Percentiles rank a stretch among this genome's conserved stretches.
Evolutionary conservation across 805 yeast species (phyloP).

Genomic region (Pichia cephalocereana): DNA sequence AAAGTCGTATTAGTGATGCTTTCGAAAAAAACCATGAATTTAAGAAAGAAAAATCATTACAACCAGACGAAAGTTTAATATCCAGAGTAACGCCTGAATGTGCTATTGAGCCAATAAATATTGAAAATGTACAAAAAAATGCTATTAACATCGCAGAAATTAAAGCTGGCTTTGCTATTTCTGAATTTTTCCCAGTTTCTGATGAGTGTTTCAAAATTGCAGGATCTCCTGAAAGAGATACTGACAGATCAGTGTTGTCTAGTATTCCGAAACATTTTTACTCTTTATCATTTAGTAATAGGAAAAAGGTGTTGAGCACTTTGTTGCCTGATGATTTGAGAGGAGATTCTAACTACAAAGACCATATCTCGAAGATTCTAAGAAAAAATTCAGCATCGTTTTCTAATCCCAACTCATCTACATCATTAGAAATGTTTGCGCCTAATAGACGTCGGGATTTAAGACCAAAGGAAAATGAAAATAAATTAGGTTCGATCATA

Average conservation of each 20-base stretch:
- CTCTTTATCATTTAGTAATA: conserved; percentile 44
- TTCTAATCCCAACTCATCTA: conserved; percentile 10
- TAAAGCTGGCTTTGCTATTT: background rate
- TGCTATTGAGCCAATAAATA: conserved; percentile 20
- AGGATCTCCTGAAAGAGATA: conserved; percentile 27
- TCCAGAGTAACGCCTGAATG: background rate
- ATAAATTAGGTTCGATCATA: conserved; percentile 62
- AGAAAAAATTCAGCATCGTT: conserved; percentile 18
- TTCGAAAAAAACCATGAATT: background rate
- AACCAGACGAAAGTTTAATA: background rate
- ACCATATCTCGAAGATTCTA: conserved; percentile 23
- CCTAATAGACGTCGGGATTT: conserved; percentile 4
- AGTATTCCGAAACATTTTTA: conserved; percentile 40
- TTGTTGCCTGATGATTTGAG: conserved; percentile 20
- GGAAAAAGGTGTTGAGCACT: conserved; percentile 29
- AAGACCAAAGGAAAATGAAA: conserved; percentile 19
- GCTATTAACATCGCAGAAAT: background rate
- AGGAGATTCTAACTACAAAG: conserved; percentile 22
- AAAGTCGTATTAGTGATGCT: background rate
- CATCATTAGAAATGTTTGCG: conserved; percentile 12
- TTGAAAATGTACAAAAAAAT: conserved; percentile 12
- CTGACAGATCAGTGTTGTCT: conserved; percentile 33
- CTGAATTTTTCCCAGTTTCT: conserved; percentile 9
- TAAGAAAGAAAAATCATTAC: background rate
- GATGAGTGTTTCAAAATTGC: conserved; percentile 18